Percentiles rank a stretch among this genome's conserved stretches.
phyloP scores from a whole-genome alignment of 1,284 basidiomycete genomes.

The Trichosporon faecale region DNA sequence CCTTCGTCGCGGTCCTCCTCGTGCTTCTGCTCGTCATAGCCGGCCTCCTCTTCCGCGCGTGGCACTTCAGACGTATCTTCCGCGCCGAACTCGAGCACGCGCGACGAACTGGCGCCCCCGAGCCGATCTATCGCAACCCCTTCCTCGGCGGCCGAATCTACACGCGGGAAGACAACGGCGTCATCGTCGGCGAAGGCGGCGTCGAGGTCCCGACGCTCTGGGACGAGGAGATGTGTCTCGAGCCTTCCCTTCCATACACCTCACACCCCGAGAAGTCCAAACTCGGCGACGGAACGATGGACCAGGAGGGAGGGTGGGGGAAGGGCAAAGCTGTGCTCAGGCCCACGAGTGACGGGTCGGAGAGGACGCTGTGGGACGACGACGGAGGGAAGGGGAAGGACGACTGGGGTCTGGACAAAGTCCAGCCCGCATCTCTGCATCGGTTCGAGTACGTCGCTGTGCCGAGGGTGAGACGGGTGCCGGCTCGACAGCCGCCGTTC shows the following conservation, averaged over 20 bases:
- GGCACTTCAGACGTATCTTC: slow-evolving; percentile 22
- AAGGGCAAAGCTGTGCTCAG: too few species aligned
- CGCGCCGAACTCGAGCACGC: slow-evolving; percentile 43
- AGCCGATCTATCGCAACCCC: slow-evolving; percentile 31
- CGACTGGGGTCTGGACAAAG: neutral
- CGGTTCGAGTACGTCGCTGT: neutral
- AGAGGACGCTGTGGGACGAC: neutral
- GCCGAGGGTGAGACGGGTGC: neutral
- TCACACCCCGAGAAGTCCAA: neutral
- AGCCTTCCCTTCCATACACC: neutral
- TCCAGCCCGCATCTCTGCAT: neutral
- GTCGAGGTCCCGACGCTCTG: slow-evolving; percentile 44
- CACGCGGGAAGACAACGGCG: too few species aligned
- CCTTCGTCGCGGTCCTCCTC: slow-evolving; percentile 49
- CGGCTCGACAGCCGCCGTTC: neutral
- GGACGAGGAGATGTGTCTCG: slow-evolving; percentile 40
- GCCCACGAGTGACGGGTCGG: neutral
- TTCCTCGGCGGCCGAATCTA: neutral
- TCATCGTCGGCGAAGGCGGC: neutral
- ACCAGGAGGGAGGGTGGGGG: too few species aligned
- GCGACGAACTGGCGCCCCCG: slow-evolving; percentile 40
- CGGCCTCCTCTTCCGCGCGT: slow-evolving; percentile 41
- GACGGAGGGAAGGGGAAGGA: slow-evolving; percentile 13
- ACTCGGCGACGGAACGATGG: neutral
- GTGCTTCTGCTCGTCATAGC: slow-evolving; percentile 43